These are phyloP conservation scores for Colletotrichum acutatum DNA, from an alignment of 2,329 filamentous ascomycete genomes.

Conservation along the genomic window DNA sequence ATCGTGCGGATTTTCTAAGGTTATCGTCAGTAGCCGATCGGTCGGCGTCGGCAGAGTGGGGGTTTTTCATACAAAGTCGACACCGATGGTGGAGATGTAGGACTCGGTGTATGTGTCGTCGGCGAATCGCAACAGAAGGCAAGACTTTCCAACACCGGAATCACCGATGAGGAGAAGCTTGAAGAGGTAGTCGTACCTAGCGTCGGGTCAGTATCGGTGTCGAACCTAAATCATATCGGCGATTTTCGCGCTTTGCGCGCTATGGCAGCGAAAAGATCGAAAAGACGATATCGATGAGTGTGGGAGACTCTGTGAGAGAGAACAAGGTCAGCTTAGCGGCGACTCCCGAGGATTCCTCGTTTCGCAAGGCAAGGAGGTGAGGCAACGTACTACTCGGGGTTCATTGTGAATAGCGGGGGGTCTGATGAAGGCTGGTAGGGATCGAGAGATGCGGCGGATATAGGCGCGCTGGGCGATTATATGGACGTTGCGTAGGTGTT, in stretches of 20 bases:
- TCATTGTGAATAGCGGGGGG: conserved; percentile 71
- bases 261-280: conserved; percentile 2
- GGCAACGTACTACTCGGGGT: conserved; percentile 86
- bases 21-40: conserved; percentile 28
- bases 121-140: conserved; percentile 95
- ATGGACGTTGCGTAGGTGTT: conserved; percentile 24
- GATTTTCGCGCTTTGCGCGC: conserved; percentile 12
- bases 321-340: conserved; percentile 37
- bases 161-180: conserved; percentile 99
- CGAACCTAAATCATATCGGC: neutral
- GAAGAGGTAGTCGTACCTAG: conserved; percentile 99
- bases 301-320: conserved; percentile 17
- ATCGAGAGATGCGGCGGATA: conserved; percentile 10
- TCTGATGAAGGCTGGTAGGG: conserved; percentile 23
- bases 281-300: conserved; percentile 5
- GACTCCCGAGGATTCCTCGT: conserved; percentile 10
- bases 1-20: conserved; percentile 98
- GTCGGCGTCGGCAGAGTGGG: neutral
- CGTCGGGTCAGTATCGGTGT: conserved; percentile 39
- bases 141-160: conserved; percentile 99
- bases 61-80: conserved; percentile 84
- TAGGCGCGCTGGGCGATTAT: conserved; percentile 18
- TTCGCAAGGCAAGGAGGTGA: conserved; percentile 26
- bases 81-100: conserved; percentile 99
- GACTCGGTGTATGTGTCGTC: conserved; percentile 99